Conservation (phyloP, 176 grass and related monocot species). For the sorghum (Sorghum bicolor) region DNA sequence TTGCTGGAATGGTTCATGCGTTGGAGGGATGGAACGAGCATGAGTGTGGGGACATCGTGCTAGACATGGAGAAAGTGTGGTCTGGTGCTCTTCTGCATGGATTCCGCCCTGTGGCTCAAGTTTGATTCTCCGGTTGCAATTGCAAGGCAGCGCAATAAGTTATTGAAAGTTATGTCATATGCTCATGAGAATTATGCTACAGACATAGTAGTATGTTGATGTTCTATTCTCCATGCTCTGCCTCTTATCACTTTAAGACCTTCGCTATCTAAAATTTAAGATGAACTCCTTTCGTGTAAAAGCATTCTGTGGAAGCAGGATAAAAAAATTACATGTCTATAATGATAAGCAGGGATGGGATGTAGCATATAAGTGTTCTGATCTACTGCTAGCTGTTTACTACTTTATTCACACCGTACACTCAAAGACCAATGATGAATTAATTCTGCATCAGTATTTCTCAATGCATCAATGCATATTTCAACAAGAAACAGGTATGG, state of each 20-base stretch:
- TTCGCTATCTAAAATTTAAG: not conserved
- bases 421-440: not conserved
- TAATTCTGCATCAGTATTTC: not conserved
- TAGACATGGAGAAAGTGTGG: constrained; percentile 69
- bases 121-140: constrained; percentile 11
- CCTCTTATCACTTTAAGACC: not conserved
- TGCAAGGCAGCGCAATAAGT: constrained; percentile 13
- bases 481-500: not conserved
- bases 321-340: not conserved
- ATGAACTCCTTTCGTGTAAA: not conserved
- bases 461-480: not conserved
- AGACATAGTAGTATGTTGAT: not conserved
- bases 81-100: constrained; percentile 66
- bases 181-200: not conserved
- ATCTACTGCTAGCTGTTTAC: not conserved
- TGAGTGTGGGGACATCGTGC: constrained; percentile 65
- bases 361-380: not conserved
- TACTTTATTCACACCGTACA: not conserved
- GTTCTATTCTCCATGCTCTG: not conserved
- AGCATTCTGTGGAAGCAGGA: not conserved
- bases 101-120: constrained; percentile 47
- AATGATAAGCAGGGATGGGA: not conserved
- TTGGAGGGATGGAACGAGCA: constrained; percentile 63
- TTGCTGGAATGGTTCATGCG: constrained; percentile 74
- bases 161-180: not conserved